A percentile compares a stretch with the other conserved stretches of the same genome.
phyloP scores from a whole-genome alignment of 1,139 yeast species.

The Taiozyma sp. region DNA sequence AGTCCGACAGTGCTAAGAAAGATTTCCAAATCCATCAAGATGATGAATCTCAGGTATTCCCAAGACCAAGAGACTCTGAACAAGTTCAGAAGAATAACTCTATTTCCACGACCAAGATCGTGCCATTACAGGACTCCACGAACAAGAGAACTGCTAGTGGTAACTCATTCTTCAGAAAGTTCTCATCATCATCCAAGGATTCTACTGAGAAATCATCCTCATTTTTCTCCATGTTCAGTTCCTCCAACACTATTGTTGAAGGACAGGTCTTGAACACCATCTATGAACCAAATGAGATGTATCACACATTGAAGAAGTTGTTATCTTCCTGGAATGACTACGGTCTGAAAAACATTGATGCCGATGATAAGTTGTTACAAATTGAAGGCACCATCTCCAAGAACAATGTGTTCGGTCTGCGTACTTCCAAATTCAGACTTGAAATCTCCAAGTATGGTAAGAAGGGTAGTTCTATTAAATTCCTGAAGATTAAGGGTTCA shows the following conservation, averaged over 20 bases:
- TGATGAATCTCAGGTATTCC: constrained; percentile 7
- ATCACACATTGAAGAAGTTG: constrained; percentile 57
- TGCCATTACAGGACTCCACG: constrained; percentile 18
- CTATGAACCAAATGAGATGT: constrained; percentile 41
- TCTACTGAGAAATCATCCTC: constrained; percentile 24
- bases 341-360: constrained; percentile 54
- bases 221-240: constrained; percentile 17
- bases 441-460: constrained; percentile 34
- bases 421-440: constrained; percentile 60
- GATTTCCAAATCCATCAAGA: constrained; percentile 8
- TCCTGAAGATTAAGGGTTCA: constrained; percentile 62
- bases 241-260: constrained; percentile 2
- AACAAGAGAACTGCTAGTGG: constrained; percentile 18
- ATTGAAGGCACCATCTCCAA: constrained; percentile 59
- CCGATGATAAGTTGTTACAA: constrained; percentile 38
- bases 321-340: constrained; percentile 65
- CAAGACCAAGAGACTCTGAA: constrained; percentile 21
- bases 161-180: constrained; percentile 48
- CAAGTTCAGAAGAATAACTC: constrained; percentile 11
- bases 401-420: constrained; percentile 54
- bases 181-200: constrained; percentile 39
- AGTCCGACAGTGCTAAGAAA: neutral
- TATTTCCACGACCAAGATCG: constrained; percentile 15
- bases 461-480: constrained; percentile 43
- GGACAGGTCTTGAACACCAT: constrained; percentile 24